These are phyloP conservation scores for Hypoxylon sp. DNA, from an alignment of 2,329 filamentous ascomycete genomes.

Conservation along the genomic window DNA sequence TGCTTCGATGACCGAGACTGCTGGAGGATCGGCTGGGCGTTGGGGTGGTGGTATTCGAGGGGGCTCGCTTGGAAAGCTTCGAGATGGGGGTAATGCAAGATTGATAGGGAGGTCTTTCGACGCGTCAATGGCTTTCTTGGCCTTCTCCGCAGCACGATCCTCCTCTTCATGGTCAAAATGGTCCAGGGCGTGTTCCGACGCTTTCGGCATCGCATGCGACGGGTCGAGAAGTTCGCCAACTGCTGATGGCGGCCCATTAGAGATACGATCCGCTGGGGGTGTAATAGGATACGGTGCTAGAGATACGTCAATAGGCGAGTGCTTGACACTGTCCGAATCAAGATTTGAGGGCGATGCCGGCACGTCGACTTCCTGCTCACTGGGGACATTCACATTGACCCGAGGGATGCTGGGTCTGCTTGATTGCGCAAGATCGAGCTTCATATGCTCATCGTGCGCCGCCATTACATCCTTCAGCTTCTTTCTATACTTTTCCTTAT, in stretches of 20 bases:
- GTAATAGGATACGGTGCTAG: constrained; percentile 75
- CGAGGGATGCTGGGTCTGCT: constrained; percentile 43
- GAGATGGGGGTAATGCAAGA: constrained; percentile 66
- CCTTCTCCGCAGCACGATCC: constrained; percentile 61
- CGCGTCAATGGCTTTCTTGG: constrained; percentile 60
- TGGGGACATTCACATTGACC: constrained; percentile 49
- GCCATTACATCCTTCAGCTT: constrained; percentile 83
- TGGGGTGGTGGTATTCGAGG: constrained; percentile 66
- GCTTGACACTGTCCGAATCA: constrained; percentile 64
- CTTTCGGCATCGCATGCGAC: constrained; percentile 69
- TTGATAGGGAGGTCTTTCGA: constrained; percentile 64
- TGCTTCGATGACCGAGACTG: constrained; percentile 58
- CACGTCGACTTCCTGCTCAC: constrained; percentile 52
- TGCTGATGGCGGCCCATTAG: constrained; percentile 56
- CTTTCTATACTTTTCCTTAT: constrained; percentile 93
- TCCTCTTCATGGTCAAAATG: constrained; percentile 68
- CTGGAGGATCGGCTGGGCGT: constrained; percentile 56
- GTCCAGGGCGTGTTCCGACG: constrained; percentile 70
- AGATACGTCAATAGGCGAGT: constrained; percentile 70
- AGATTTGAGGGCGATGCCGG: constrained; percentile 62
- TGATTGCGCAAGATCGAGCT: constrained; percentile 38
- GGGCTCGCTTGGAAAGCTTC: constrained; percentile 65
- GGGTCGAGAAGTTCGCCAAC: constrained; percentile 67
- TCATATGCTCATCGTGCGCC: constrained; percentile 46
- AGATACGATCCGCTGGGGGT: constrained; percentile 67